Percentiles rank a stretch among this genome's conserved stretches.
These are phyloP conservation scores for Ophiostoma ips DNA, from an alignment of 2,329 filamentous ascomycete species.

Conservation along the genomic window DNA sequence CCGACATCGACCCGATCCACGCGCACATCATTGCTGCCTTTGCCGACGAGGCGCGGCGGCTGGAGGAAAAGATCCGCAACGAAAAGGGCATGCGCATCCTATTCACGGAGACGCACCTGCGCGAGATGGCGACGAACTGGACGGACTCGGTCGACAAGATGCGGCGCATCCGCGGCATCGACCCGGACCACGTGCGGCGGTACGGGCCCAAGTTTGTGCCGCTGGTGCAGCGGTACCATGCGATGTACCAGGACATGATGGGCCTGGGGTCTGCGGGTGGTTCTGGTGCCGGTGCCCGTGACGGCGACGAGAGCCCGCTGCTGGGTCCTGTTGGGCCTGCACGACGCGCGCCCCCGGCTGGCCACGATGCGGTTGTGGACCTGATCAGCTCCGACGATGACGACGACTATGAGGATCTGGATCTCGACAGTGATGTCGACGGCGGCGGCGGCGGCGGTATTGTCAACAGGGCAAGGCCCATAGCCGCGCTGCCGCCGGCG, in stretches of 20 bases:
- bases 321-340: conserved; percentile 1
- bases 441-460: not conserved
- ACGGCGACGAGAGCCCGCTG: not conserved
- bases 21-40: conserved; percentile 51
- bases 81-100: conserved; percentile 42
- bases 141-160: conserved; percentile 49
- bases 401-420: not conserved
- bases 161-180: conserved; percentile 48
- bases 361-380: conserved; percentile 37
- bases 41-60: conserved; percentile 42
- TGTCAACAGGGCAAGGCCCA: no score
- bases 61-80: conserved; percentile 49
- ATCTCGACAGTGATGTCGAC: not conserved
- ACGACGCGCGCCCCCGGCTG: conserved; percentile 4
- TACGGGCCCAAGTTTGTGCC: conserved; percentile 49
- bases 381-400: conserved; percentile 29
- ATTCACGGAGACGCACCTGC: conserved; percentile 56
- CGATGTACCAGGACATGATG: conserved; percentile 37
- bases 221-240: conserved; percentile 36
- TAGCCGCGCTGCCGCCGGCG: not conserved
- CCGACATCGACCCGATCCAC: conserved; percentile 31
- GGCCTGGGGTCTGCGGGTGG: conserved; percentile 15
- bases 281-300: conserved; percentile 7
- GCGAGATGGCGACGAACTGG: conserved; percentile 60
- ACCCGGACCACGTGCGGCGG: conserved; percentile 43